These are phyloP conservation scores for Yamadazyma buinensis DNA, from an alignment of 1,139 yeast genomes.

Conservation along the genomic window DNA sequence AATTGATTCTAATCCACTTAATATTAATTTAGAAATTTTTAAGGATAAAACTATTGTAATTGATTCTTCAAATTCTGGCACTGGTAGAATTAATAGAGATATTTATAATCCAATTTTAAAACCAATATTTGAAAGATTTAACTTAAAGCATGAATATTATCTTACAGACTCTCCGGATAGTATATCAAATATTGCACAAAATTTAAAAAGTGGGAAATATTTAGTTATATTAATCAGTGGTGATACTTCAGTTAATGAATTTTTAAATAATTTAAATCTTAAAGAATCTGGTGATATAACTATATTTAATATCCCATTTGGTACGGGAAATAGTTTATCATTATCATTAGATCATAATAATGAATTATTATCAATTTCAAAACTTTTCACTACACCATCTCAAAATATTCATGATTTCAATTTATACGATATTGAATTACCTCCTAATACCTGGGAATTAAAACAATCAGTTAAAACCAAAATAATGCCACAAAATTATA, in stretches of 20 bases:
- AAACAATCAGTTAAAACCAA: slow-evolving; percentile 18
- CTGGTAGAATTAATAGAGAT: slow-evolving; percentile 42
- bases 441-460: slow-evolving; percentile 36
- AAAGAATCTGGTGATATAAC: slow-evolving; percentile 15
- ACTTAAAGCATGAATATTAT: slow-evolving; percentile 33
- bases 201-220: slow-evolving; percentile 17
- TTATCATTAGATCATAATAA: slow-evolving; percentile 49
- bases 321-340: slow-evolving; percentile 84
- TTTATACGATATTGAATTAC: slow-evolving; percentile 52
- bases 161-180: slow-evolving; percentile 33
- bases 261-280: slow-evolving; percentile 49
- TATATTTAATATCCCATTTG: slow-evolving; percentile 64
- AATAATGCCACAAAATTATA: slow-evolving; percentile 19
- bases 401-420: slow-evolving; percentile 41
- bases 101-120: slow-evolving; percentile 38
- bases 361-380: slow-evolving; percentile 38
- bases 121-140: slow-evolving; percentile 42
- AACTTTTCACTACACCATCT: slow-evolving; percentile 24
- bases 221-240: slow-evolving; percentile 73
- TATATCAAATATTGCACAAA: slow-evolving; percentile 31
- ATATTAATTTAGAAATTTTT: not conserved
- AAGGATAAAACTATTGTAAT: slow-evolving; percentile 18
- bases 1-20: not conserved
- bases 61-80: slow-evolving; percentile 60
- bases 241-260: slow-evolving; percentile 80